A percentile compares a stretch with the other conserved stretches of the same genome.
Conservation (phyloP, 306 rosid genomes). For the Malus orientalis region DNA sequence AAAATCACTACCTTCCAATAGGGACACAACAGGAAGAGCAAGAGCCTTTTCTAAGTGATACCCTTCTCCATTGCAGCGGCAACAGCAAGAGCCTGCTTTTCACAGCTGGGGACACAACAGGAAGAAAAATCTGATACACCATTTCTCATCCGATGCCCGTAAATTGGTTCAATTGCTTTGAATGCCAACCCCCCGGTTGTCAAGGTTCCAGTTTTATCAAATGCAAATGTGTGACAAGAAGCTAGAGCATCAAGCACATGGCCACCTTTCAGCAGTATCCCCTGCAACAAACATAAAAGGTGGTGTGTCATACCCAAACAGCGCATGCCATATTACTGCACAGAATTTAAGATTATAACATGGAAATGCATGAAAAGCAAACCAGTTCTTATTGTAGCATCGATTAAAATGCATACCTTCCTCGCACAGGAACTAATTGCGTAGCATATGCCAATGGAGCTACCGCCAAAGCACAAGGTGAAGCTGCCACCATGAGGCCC, state of each 20-base stretch:
- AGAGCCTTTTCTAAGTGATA: constrained; percentile 44
- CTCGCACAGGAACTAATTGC: constrained; percentile 93
- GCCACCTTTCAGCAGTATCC: constrained; percentile 92
- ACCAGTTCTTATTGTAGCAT: neutral
- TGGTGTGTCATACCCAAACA: neutral
- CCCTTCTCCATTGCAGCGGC: constrained; percentile 99
- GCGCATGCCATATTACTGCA: neutral
- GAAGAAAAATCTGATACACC: constrained; percentile 35
- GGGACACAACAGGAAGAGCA: constrained; percentile 19
- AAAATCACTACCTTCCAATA: constrained; percentile 71
- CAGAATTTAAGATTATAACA: neutral
- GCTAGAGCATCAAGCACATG: constrained; percentile 93
- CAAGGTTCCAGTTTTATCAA: constrained; percentile 97
- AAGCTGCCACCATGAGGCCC: constrained; percentile 98
- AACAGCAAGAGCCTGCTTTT: constrained; percentile 96
- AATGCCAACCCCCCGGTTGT: constrained; percentile 89
- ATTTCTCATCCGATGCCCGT: constrained; percentile 50
- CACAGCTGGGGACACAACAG: constrained; percentile 90
- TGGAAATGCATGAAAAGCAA: neutral
- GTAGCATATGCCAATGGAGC: constrained; percentile 95
- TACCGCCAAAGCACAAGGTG: constrained; percentile 97
- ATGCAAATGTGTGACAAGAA: constrained; percentile 86
- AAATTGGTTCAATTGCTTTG: constrained; percentile 94
- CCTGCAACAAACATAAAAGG: constrained; percentile 38
- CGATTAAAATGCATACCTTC: constrained; percentile 43